Evolutionary conservation across 1,284 basidiomycete genomes (phyloP), one percentile per base, ranked within the genome.

Genomic region (Malassezia cuniculi): DNA sequence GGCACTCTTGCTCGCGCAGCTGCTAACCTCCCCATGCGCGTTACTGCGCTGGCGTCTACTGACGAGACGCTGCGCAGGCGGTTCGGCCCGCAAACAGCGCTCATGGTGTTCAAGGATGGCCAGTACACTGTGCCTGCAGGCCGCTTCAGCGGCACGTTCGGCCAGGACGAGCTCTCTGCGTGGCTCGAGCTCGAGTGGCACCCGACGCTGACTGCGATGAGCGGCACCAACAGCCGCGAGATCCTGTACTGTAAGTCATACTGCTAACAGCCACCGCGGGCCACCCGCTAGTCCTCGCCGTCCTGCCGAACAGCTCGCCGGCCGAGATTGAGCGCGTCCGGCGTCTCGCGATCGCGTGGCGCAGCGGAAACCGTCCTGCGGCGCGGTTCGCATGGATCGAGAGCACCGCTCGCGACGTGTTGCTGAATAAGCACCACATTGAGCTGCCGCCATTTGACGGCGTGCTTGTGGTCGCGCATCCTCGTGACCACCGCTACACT

Each of bases 31-130:
- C n/a, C n/a, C n/a, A n/a, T n/a, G n/a, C n/a, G n/a, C n/a, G n/a
- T n/a, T n/a, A n/a, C n/a, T n/a, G n/a, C n/a, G n/a, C n/a, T n/a
- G n/a, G n/a, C n/a, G n/a, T n/a, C n/a, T n/a, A n/a, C n/a, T n/a
- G n/a, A n/a, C n/a, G n/a, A n/a, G n/a, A n/a, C n/a, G n/a, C n/a
- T n/a, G n/a, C n/a, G n/a, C n/a, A n/a, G n/a, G n/a, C n/a, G n/a
- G n/a, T n/a, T n/a, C n/a, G n/a, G n/a, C n/a, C n/a, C n/a, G n/a
- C n/a, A n/a, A n/a, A n/a, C 39, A 34, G 5, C 27, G 8, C 33
- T 66, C 30, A 54, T 66, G 24, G 63, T 55, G 3, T 66, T 66
- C 53, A 63, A 65, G 35, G 61, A 63, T 21, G 51, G 45, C 34
- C 27, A 34, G 6, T 19, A 25, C 7, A 33, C 35, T 4, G 34